Conservation (phyloP, 1,284 basidiomycete genomes). For the Bjerkandera adusta region DNA sequence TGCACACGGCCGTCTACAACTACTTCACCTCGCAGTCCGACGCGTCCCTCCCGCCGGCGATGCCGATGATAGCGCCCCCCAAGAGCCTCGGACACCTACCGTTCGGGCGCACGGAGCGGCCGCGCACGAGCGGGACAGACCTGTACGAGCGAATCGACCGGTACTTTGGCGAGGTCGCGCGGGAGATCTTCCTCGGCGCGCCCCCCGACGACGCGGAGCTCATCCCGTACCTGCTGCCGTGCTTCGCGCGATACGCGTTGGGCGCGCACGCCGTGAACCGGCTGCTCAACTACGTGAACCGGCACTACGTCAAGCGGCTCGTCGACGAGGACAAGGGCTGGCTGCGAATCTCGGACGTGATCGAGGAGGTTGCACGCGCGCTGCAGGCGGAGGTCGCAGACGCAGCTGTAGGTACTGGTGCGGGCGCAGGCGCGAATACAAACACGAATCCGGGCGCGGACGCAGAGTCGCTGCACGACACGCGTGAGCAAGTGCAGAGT, state of each 20-base stretch:
- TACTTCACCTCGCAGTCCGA: slow-evolving; percentile 70
- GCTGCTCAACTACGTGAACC: slow-evolving; percentile 74
- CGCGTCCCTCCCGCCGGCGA: slow-evolving; percentile 22
- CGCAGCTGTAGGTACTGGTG: too few relatives aligned
- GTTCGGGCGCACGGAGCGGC: slow-evolving; percentile 21
- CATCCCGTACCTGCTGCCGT: slow-evolving; percentile 65
- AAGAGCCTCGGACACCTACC: slow-evolving; percentile 10
- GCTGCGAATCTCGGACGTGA: slow-evolving; percentile 63
- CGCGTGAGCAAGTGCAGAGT: slow-evolving; percentile 54
- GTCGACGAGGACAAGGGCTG: slow-evolving; percentile 76
- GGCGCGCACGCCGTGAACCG: slow-evolving; percentile 66
- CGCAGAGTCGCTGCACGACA: too few relatives aligned
- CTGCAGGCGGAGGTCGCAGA: slow-evolving; percentile 46
- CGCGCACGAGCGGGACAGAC: slow-evolving; percentile 51
- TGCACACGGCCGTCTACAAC: slow-evolving; percentile 77
- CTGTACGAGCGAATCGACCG: slow-evolving; percentile 69
- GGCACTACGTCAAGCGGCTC: slow-evolving; percentile 74
- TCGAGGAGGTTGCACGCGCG: slow-evolving; percentile 59
- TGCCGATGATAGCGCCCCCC: too few relatives aligned
- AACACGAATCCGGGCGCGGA: too few relatives aligned
- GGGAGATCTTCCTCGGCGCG: slow-evolving; percentile 58
- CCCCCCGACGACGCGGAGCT: slow-evolving; percentile 65
- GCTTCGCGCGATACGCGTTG: slow-evolving; percentile 64
- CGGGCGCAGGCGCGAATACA: too few relatives aligned
- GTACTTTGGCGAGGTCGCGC: slow-evolving; percentile 57